Base-by-base conservation (phyloP, 345 rosid species). In the Kandelia obovata region DNA sequence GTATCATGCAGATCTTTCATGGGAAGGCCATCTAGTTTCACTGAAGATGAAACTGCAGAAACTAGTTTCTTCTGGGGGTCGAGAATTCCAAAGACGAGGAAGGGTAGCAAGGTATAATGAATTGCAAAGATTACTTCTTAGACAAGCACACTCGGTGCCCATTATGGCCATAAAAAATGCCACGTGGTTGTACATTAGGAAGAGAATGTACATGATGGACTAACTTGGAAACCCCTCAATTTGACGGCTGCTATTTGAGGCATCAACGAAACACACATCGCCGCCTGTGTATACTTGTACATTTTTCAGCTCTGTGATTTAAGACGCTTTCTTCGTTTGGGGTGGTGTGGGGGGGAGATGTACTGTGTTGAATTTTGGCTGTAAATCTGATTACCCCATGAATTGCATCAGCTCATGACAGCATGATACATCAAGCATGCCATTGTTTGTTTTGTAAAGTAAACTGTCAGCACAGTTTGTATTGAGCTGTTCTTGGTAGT, bases 1-100 rank as follows among this genome's bases (percentile, higher is more conserved):
- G 53, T 69, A 19, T 75, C 15, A 56, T 66, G 32, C 69, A 85
- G 94, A 72, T 80, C 87, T 73, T 75, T 74, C 63, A 62, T 64
- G 56, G 90, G 83, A 74, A 79, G 79, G 72, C 83, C 80, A 2
- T 85, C 84, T 57, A 84, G 88, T 82, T 83, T 82, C 82, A 90
- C 89, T 30, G 92, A 87, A 67, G 96, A 88, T 69, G 88, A 89
- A 73, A 81, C 87, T 55, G 91, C 84, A 52, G 96, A 83, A 66
- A 79, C 85, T 6, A 83, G 86, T 83, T 43, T 84, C 85, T 59
- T 87, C 92, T 7, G 46, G 75, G 73, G 92, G 81, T 58, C 78
- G 73, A 78, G 64, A 56, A 49, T 1, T 23, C 10, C 32, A 62
- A 17, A 27, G 59, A 47, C 23, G 26, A 62, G 60, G 61, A 60